These are phyloP conservation scores for Leishmania turanica DNA, from an alignment of 208 protist genomes.

Conservation along the genomic window DNA sequence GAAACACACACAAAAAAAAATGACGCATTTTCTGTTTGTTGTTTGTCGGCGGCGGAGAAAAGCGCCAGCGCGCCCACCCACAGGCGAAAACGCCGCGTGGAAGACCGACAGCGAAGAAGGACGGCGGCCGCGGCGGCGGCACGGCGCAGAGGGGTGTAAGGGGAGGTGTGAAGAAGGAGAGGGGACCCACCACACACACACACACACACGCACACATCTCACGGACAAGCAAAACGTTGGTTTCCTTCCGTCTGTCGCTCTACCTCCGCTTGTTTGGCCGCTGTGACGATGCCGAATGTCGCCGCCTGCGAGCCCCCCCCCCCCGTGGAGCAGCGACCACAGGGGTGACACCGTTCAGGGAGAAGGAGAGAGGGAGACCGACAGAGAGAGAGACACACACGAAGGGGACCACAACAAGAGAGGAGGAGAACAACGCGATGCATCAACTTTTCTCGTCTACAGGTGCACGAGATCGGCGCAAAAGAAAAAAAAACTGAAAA, in stretches of 20 bases:
- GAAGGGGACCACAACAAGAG: neutral
- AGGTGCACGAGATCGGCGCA: neutral
- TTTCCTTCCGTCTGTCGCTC: no score
- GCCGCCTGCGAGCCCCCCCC: no score
- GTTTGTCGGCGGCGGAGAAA: neutral
- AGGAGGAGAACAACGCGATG: neutral
- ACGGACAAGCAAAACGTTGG: no score
- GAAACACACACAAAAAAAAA: conserved; percentile 12
- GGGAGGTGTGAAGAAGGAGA: neutral
- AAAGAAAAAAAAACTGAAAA: neutral
- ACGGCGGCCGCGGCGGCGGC: neutral
- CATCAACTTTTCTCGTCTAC: neutral
- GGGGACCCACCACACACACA: neutral
- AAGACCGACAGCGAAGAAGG: conserved; percentile 12
- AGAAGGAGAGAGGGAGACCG: neutral
- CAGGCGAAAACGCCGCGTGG: neutral
- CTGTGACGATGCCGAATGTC: no score
- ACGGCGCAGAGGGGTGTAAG: neutral
- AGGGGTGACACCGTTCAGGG: neutral
- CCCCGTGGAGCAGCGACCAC: no score
- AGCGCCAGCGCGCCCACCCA: neutral
- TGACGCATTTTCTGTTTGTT: neutral
- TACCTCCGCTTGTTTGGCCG: no score
- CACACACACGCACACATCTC: neutral
- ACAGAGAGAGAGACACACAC: neutral